A percentile compares a stretch with the other conserved stretches of the same genome.
Conservation (phyloP, 257 asterid genomes). For the Plantago elongata region DNA sequence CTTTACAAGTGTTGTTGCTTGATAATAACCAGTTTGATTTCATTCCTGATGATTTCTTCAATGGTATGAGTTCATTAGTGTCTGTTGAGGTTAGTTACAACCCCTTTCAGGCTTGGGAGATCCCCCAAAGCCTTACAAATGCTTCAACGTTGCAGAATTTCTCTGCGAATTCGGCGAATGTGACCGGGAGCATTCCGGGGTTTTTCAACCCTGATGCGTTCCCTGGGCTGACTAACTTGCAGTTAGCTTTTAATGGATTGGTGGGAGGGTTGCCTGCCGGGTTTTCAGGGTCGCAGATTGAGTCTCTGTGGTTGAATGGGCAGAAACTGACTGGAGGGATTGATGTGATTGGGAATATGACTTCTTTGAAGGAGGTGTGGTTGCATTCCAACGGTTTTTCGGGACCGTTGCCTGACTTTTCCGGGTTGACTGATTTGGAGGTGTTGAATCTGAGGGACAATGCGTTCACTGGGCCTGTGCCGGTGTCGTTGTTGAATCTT, state of each 20-base stretch:
- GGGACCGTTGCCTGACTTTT: constrained; percentile 70
- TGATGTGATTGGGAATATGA: constrained; percentile 71
- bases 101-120: constrained; percentile 64
- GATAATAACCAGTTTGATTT: constrained; percentile 58
- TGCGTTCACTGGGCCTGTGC: constrained; percentile 68
- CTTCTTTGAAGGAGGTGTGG: constrained; percentile 81
- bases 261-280: constrained; percentile 64
- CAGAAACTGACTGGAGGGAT: constrained; percentile 69
- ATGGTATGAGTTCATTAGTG: constrained; percentile 64
- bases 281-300: constrained; percentile 58
- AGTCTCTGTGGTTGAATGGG: constrained; percentile 83
- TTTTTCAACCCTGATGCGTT: constrained; percentile 66
- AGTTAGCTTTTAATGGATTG: constrained; percentile 73
- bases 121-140: constrained; percentile 56
- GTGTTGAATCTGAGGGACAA: constrained; percentile 73
- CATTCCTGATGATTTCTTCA: constrained; percentile 72
- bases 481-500: constrained; percentile 53
- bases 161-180: constrained; percentile 76
- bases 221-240: constrained; percentile 67
- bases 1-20: constrained; percentile 61
- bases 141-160: constrained; percentile 65
- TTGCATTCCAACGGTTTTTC: constrained; percentile 67
- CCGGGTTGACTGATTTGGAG: constrained; percentile 52
- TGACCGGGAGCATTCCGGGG: constrained; percentile 55
- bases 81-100: constrained; percentile 72